phyloP scores from a whole-genome alignment of 352 stramenopile species.

The Phytophthora macrochlamydospora region DNA sequence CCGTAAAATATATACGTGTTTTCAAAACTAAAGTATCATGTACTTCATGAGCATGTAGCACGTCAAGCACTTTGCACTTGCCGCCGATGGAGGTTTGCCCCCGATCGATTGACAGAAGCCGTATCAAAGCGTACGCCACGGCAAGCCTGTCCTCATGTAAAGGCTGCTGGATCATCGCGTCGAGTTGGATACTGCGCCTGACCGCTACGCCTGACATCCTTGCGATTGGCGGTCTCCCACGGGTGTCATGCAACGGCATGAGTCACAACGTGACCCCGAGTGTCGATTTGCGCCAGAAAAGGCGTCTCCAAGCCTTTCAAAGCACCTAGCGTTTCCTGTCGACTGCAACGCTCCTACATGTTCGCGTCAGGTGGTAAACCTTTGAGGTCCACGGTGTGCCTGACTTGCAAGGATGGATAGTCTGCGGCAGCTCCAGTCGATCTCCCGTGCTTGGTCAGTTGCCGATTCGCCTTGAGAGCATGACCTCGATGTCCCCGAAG shows the following conservation, averaged over 20 bases:
- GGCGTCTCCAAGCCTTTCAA: background rate
- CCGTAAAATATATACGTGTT: slow-evolving; percentile 58
- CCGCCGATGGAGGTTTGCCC: background rate
- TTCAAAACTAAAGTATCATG: slow-evolving; percentile 11
- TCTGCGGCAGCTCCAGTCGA: background rate
- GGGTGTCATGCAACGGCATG: background rate
- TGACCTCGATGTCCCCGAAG: slow-evolving; percentile 16
- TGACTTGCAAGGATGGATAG: slow-evolving; percentile 9
- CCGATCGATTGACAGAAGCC: background rate
- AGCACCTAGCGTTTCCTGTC: background rate
- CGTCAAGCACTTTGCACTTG: slow-evolving; percentile 43
- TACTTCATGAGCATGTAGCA: slow-evolving; percentile 20
- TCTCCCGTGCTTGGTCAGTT: slow-evolving; percentile 4
- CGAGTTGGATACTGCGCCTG: background rate
- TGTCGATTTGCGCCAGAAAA: slow-evolving; percentile 1
- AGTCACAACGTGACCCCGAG: slow-evolving; percentile 1
- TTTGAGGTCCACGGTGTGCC: background rate
- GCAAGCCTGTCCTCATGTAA: background rate
- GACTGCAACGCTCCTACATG: background rate
- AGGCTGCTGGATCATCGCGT: background rate
- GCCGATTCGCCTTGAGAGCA: slow-evolving; percentile 12
- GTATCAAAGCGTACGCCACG: background rate
- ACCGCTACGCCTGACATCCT: background rate
- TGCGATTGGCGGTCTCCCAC: slow-evolving; percentile 4
- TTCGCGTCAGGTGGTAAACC: background rate